A percentile compares a stretch with the other conserved stretches of the same genome.
These are phyloP conservation scores for Metarhizium brunneum DNA, from an alignment of 2,329 filamentous ascomycete genomes.

Conservation along the genomic window DNA sequence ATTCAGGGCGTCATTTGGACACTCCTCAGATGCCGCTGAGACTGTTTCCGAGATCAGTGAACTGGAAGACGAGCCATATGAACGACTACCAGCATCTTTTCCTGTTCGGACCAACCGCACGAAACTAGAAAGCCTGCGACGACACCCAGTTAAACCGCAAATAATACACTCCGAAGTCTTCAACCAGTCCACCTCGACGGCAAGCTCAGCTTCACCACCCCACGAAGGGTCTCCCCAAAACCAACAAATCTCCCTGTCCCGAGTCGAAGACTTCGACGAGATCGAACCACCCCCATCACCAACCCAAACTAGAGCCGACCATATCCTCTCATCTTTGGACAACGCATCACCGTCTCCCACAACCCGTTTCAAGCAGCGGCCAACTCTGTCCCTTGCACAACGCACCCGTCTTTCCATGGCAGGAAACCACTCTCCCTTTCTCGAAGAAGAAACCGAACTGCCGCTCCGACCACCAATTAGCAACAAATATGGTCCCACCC, in stretches of 20 bases:
- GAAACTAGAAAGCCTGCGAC: constrained; percentile 12
- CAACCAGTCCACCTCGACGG: neutral
- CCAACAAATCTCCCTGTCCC: neutral
- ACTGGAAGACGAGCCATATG: constrained; percentile 35
- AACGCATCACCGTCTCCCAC: constrained; percentile 47
- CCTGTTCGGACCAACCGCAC: constrained; percentile 16
- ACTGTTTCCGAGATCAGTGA: constrained; percentile 42
- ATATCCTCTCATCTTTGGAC: constrained; percentile 46
- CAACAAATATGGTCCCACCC: neutral
- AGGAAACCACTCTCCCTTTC: constrained; percentile 35
- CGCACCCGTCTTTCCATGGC: constrained; percentile 77
- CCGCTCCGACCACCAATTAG: constrained; percentile 9
- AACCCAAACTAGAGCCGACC: constrained; percentile 43
- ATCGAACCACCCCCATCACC: constrained; percentile 21
- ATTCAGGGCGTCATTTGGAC: neutral
- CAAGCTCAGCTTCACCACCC: constrained; percentile 1
- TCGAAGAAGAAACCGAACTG: constrained; percentile 21
- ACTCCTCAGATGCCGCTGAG: constrained; percentile 10
- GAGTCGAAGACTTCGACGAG: neutral
- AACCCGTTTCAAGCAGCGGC: constrained; percentile 38
- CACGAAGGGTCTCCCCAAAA: neutral
- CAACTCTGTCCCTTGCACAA: constrained; percentile 59
- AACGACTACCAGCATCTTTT: constrained; percentile 9
- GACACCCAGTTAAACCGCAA: constrained; percentile 17
- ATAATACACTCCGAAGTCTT: constrained; percentile 15